Percentiles rank a stretch among this genome's conserved stretches.
Conservation (phyloP, 805 yeast genomes). For the Pichia heedii region DNA sequence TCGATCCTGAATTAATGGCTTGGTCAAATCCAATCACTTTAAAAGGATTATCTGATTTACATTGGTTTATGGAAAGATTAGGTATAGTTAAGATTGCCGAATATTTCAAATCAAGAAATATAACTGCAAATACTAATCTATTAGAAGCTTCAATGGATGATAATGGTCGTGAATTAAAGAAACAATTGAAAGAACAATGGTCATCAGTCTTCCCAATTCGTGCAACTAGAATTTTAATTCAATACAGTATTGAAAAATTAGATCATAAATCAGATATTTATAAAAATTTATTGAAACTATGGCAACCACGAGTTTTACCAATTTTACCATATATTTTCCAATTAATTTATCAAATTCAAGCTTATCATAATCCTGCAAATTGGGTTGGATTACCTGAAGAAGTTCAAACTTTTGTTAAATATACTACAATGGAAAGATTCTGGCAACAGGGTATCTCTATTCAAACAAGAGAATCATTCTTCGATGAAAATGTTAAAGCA, state of each 20-base stretch:
- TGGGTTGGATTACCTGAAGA: constrained; percentile 84
- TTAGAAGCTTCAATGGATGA: constrained; percentile 83
- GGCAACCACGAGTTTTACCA: constrained; percentile 92
- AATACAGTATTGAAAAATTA: constrained; percentile 88
- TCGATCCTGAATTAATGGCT: constrained; percentile 84
- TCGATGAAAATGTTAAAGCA: constrained; percentile 90
- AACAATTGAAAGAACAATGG: constrained; percentile 83
- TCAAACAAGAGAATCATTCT: constrained; percentile 87
- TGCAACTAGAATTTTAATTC: constrained; percentile 89
- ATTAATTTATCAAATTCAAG: constrained; percentile 80
- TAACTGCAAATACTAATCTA: constrained; percentile 66
- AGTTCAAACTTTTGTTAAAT: constrained; percentile 85
- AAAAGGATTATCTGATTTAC: constrained; percentile 80
- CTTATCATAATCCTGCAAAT: constrained; percentile 87
- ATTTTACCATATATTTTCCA: constrained; percentile 87
- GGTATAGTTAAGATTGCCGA: constrained; percentile 92
- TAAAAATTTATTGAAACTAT: constrained; percentile 56
- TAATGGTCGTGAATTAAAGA: constrained; percentile 66
- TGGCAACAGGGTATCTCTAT: constrained; percentile 98
- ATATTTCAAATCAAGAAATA: constrained; percentile 76
- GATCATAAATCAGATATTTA: constrained; percentile 73
- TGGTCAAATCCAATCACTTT: constrained; percentile 92
- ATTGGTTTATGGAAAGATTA: constrained; percentile 97
- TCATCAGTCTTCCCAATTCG: constrained; percentile 89
- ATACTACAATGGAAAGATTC: constrained; percentile 85